Conservation (phyloP, 2,329 filamentous ascomycete species). For the Orbilia ellipsospora region DNA sequence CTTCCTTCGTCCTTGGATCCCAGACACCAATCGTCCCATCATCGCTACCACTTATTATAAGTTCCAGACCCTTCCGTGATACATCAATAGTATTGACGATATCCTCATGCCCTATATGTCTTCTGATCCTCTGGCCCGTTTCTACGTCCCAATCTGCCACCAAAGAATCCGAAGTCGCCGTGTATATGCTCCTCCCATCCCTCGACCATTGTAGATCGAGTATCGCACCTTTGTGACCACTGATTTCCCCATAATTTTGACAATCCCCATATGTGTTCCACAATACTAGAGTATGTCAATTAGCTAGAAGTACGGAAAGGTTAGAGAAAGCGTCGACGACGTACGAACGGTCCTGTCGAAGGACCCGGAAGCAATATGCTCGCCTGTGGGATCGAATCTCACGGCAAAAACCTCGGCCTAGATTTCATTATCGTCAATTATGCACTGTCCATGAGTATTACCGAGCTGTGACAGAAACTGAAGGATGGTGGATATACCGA, state of each 20-base stretch:
- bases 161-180: conserved; percentile 88
- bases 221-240: conserved; percentile 88
- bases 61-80: conserved; percentile 87
- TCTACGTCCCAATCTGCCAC: conserved; percentile 95
- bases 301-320: not conserved
- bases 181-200: conserved; percentile 86
- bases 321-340: conserved; percentile 59
- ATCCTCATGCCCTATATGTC: conserved; percentile 92
- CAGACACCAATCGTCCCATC: conserved; percentile 94
- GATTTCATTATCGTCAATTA: conserved; percentile 33
- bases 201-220: conserved; percentile 96
- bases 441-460: conserved; percentile 1
- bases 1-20: conserved; percentile 92
- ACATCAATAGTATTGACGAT: conserved; percentile 93
- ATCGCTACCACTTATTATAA: conserved; percentile 90
- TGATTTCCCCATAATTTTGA: conserved; percentile 91
- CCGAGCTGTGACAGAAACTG: not conserved
- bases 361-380: conserved; percentile 89
- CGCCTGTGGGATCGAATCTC: conserved; percentile 87
- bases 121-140: conserved; percentile 88
- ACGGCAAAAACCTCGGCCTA: conserved; percentile 86
- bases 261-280: conserved; percentile 94
- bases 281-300: conserved; percentile 71
- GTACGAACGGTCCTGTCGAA: conserved; percentile 92
- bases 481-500: conserved; percentile 17